A percentile compares a stretch with the other conserved stretches of the same genome.
Conservation (phyloP, 2,329 filamentous ascomycete genomes). For the Colletotrichum cuscutae region DNA sequence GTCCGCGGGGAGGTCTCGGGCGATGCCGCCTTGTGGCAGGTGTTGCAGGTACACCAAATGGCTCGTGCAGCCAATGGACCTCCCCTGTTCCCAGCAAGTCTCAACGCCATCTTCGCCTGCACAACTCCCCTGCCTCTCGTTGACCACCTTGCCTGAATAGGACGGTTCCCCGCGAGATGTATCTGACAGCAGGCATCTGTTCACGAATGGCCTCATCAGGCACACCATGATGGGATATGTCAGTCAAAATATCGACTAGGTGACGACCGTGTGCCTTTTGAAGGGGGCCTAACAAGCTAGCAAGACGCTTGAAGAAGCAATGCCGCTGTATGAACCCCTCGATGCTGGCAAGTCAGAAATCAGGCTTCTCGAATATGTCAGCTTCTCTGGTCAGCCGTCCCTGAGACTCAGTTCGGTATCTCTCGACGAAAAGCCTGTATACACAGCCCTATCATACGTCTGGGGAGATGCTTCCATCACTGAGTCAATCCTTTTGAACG, state of each 20-base stretch:
- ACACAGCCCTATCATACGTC: background rate
- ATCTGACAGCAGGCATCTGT: background rate
- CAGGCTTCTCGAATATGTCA: background rate
- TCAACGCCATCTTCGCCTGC: background rate
- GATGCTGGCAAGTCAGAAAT: background rate
- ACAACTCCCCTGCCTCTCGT: background rate
- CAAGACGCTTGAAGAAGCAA: background rate
- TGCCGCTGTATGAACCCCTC: background rate
- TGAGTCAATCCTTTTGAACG: background rate
- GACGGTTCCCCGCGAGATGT: background rate
- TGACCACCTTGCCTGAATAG: background rate
- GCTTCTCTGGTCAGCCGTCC: background rate
- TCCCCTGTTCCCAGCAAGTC: background rate
- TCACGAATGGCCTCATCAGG: background rate
- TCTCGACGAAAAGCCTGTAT: background rate
- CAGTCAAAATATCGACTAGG: background rate
- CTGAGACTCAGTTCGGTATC: background rate
- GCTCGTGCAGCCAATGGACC: slow-evolving; percentile 3
- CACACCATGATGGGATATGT: too few relatives aligned
- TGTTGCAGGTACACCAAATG: background rate
- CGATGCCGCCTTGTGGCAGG: slow-evolving; percentile 9
- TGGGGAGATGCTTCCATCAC: background rate
- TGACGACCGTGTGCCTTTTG: background rate
- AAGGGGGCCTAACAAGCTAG: background rate
- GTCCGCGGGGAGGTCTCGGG: slow-evolving; percentile 5